phyloP scores from a whole-genome alignment of 83 land plant species.

The Thuja plicata region DNA sequence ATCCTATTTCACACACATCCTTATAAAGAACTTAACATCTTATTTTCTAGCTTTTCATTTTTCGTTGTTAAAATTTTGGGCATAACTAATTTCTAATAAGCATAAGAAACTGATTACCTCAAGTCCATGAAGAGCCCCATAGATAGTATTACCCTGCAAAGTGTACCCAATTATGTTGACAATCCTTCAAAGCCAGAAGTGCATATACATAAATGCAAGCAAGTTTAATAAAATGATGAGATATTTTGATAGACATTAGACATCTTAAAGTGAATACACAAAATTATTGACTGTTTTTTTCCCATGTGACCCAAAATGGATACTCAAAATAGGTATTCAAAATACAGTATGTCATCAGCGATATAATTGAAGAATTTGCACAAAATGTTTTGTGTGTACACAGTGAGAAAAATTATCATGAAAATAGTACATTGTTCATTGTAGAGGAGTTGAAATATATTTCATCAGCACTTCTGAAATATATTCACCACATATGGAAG shows the following conservation, averaged over 20 bases:
- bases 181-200: conserved; percentile 4
- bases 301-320: neutral
- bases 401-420: neutral
- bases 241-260: neutral
- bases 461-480: neutral
- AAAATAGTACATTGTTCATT: neutral
- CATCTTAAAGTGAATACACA: neutral
- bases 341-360: neutral
- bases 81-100: neutral
- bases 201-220: neutral
- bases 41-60: neutral
- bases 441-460: neutral
- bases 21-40: neutral
- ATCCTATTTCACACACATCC: neutral
- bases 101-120: conserved; percentile 33
- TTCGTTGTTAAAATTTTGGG: neutral
- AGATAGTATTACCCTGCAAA: conserved; percentile 65
- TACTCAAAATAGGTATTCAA: too few relatives aligned
- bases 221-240: neutral
- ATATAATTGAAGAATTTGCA: neutral
- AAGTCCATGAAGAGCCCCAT: conserved; percentile 69
- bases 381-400: neutral
- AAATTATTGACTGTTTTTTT: too few relatives aligned
- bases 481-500: neutral
- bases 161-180: neutral